phyloP scores from a whole-genome alignment of 768 basidiomycete species.

The Kwoniella sp. region DNA sequence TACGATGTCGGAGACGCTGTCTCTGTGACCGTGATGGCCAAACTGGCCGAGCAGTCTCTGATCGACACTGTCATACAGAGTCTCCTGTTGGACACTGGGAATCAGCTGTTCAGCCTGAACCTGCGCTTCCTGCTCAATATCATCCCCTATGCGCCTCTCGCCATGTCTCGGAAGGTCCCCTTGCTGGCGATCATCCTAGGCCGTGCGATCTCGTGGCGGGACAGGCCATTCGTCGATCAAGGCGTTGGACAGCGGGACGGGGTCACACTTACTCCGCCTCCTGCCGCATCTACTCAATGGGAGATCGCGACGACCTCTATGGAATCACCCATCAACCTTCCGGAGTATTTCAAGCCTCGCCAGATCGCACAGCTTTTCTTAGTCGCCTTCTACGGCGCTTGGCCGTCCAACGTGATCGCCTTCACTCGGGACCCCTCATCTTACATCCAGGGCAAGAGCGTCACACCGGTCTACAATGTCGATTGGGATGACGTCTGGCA shows the following conservation, averaged over 20 bases:
- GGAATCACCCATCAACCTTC: conserved; percentile 4
- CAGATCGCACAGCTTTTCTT: conserved; percentile 26
- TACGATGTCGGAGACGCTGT: conserved; percentile 2
- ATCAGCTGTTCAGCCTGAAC: conserved; percentile 34
- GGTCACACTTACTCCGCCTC: conserved; percentile 51
- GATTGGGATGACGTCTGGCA: conserved; percentile 69
- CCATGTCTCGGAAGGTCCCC: conserved; percentile 33
- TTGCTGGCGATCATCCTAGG: conserved; percentile 42
- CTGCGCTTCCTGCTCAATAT: conserved; percentile 31
- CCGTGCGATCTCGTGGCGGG: conserved; percentile 45
- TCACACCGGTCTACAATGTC: conserved; percentile 62
- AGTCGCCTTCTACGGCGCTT: conserved; percentile 69
- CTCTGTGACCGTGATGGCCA: conserved; percentile 7
- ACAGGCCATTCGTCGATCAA: conserved; percentile 49
- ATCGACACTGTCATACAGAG: conserved; percentile 15
- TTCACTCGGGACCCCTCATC: conserved; percentile 68
- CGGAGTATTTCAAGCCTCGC: conserved; percentile 45
- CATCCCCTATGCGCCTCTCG: conserved; percentile 32
- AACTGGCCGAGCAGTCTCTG: conserved; percentile 2
- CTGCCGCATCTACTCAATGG: conserved; percentile 21
- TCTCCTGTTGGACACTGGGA: conserved; percentile 35
- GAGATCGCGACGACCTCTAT: conserved; percentile 16
- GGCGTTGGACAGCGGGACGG: conserved; percentile 61
- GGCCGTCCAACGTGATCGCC: conserved; percentile 78
- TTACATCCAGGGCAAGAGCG: conserved; percentile 59